Evolutionary conservation across 1,139 yeast genomes (phyloP).

Genomic region (Petasospora fabianii): DNA sequence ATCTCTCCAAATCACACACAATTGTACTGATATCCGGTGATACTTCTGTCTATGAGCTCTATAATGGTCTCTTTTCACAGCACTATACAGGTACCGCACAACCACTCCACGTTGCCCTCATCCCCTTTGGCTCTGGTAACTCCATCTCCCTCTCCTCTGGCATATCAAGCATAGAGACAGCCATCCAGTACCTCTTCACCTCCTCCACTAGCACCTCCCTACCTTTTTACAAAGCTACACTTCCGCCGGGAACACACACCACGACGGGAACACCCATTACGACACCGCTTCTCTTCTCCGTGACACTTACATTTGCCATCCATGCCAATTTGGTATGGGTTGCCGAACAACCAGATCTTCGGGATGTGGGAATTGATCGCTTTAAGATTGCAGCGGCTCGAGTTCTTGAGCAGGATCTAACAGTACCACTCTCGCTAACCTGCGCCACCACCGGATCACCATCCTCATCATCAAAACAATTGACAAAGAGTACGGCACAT

Average conservation of each 20-base stretch:
- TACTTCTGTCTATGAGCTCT: constrained; percentile 74
- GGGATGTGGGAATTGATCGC: constrained; percentile 60
- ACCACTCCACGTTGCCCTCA: constrained; percentile 39
- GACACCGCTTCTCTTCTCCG: constrained; percentile 43
- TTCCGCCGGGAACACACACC: constrained; percentile 44
- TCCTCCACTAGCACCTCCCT: constrained; percentile 37
- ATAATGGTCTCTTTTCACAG: constrained; percentile 44
- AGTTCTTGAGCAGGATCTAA: too few relatives aligned
- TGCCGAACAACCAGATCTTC: constrained; percentile 65
- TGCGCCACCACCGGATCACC: too few relatives aligned
- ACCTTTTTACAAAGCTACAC: constrained; percentile 49
- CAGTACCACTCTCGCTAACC: constrained; percentile 16
- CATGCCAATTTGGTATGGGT: constrained; percentile 84
- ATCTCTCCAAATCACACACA: constrained; percentile 31
- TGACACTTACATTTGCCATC: constrained; percentile 80
- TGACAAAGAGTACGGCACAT: too few relatives aligned
- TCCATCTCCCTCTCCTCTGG: constrained; percentile 68
- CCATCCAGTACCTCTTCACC: constrained; percentile 40
- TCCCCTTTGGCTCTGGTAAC: constrained; percentile 88
- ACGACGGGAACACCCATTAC: not conserved
- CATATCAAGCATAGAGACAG: too few relatives aligned
- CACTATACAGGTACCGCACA: constrained; percentile 5
- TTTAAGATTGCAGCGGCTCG: constrained; percentile 65
- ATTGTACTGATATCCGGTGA: constrained; percentile 78
- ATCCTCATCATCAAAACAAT: too few relatives aligned